A percentile compares a stretch with the other conserved stretches of the same genome.
Conservation (phyloP, 192 early-diverging fungal genomes). For the Rhizophagus prolifer region DNA sequence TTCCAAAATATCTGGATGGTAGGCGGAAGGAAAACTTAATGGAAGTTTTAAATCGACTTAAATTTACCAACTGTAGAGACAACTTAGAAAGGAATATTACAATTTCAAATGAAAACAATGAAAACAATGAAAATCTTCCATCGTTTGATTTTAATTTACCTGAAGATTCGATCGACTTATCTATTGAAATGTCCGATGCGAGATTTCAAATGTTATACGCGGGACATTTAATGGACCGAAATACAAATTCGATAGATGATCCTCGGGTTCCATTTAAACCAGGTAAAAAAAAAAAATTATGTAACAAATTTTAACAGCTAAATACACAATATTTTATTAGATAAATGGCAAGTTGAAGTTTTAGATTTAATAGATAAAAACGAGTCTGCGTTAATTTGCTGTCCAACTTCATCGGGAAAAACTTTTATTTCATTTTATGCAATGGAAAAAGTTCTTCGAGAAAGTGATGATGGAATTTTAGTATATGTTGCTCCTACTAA, state of each 20-base stretch:
- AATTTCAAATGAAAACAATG: neutral
- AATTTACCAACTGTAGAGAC: neutral
- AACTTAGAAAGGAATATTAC: neutral
- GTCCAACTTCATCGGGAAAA: slow-evolving; percentile 47
- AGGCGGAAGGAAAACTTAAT: neutral
- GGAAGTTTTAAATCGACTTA: neutral
- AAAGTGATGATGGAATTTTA: slow-evolving; percentile 35
- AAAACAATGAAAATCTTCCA: neutral
- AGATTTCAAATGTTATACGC: slow-evolving; percentile 38
- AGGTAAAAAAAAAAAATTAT: slow-evolving; percentile 4
- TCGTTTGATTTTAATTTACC: neutral
- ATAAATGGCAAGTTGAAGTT: slow-evolving; percentile 42
- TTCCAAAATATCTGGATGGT: neutral
- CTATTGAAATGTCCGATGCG: slow-evolving; percentile 23
- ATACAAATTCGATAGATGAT: slow-evolving; percentile 35
- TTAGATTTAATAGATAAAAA: slow-evolving; percentile 42
- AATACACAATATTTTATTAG: neutral
- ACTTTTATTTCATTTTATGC: slow-evolving; percentile 53
- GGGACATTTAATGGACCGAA: slow-evolving; percentile 39
- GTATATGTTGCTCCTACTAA: slow-evolving; percentile 52
- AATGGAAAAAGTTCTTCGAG: slow-evolving; percentile 46
- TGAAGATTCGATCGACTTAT: neutral
- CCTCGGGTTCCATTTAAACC: slow-evolving; percentile 40
- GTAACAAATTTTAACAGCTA: neutral
- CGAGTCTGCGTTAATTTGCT: slow-evolving; percentile 43